Conservation (phyloP, 2,329 filamentous ascomycete species). For the Ophiostoma himal-ulmi region DNA sequence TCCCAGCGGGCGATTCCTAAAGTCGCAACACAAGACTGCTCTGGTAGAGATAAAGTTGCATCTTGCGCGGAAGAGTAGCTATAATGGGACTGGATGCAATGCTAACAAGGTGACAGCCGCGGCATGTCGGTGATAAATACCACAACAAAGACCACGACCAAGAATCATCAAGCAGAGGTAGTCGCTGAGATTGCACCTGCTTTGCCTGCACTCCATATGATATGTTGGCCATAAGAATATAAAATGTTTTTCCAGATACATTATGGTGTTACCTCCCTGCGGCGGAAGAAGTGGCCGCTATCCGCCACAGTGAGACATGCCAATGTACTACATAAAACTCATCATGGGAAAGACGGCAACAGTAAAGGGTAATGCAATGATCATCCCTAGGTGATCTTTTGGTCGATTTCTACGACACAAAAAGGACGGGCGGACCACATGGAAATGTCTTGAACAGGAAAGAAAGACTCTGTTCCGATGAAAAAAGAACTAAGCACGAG, state of each 20-base stretch:
- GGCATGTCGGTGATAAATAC: background rate
- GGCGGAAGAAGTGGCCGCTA: background rate
- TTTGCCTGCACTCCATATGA: too few relatives aligned
- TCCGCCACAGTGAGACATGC: background rate
- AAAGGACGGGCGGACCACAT: conserved; percentile 4
- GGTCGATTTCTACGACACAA: background rate
- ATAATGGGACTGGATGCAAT: conserved; percentile 1
- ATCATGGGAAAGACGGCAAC: too few relatives aligned
- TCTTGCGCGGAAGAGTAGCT: background rate
- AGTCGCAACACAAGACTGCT: background rate
- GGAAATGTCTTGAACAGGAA: background rate
- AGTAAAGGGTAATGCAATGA: background rate
- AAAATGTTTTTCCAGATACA: background rate
- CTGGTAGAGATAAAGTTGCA: background rate
- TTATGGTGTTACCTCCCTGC: background rate
- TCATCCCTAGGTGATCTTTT: conserved; percentile 5
- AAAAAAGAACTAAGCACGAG: background rate
- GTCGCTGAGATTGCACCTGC: background rate
- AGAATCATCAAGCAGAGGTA: background rate
- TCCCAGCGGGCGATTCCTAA: background rate
- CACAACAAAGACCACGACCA: background rate
- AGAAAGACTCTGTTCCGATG: background rate
- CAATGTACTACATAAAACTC: background rate
- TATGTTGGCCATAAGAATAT: too few relatives aligned
- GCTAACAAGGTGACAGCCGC: conserved; percentile 5